A percentile compares a stretch with the other conserved stretches of the same genome.
These are phyloP conservation scores for Sphaerostilbella broomeana DNA, from an alignment of 2,329 filamentous ascomycete genomes.

Conservation along the genomic window DNA sequence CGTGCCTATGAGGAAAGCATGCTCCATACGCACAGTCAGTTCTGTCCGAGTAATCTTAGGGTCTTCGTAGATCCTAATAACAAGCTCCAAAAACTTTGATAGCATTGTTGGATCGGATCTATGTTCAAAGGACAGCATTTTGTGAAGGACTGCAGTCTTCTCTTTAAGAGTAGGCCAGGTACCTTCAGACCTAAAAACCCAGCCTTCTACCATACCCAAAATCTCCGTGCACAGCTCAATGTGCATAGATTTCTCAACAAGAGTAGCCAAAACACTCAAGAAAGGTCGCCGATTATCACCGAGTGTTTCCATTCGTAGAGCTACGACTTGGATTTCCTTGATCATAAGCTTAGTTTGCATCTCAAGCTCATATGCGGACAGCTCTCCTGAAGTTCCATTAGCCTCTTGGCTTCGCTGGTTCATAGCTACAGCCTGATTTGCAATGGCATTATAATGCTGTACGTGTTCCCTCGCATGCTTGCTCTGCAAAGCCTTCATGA, in stretches of 20 bases:
- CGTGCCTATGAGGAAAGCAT: slow-evolving; percentile 94
- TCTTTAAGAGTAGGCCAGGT: slow-evolving; percentile 97
- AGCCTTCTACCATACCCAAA: slow-evolving; percentile 84
- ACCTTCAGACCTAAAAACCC: slow-evolving; percentile 93
- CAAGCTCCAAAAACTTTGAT: slow-evolving; percentile 88
- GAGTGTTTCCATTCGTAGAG: slow-evolving; percentile 84
- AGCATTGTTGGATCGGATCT: slow-evolving; percentile 76
- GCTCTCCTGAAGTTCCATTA: slow-evolving; percentile 45
- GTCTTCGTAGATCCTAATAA: slow-evolving; percentile 97
- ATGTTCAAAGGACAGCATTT: slow-evolving; percentile 95
- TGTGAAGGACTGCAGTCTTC: slow-evolving; percentile 97
- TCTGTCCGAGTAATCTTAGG: slow-evolving; percentile 92
- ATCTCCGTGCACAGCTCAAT: slow-evolving; percentile 86
- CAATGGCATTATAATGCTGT: slow-evolving; percentile 58
- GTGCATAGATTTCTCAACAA: slow-evolving; percentile 92
- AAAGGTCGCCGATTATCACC: slow-evolving; percentile 89
- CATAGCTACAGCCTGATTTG: slow-evolving; percentile 41
- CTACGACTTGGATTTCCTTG: slow-evolving; percentile 90
- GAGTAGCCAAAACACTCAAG: slow-evolving; percentile 85
- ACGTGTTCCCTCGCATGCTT: slow-evolving; percentile 94
- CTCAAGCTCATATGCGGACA: slow-evolving; percentile 72
- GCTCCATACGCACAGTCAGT: slow-evolving; percentile 92
- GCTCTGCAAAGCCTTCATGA: slow-evolving; percentile 89
- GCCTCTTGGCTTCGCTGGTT: slow-evolving; percentile 46
- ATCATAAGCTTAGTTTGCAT: slow-evolving; percentile 88